Evolutionary conservation across 2,329 filamentous ascomycete genomes (phyloP).

Genomic region (Beauveria sp.): DNA sequence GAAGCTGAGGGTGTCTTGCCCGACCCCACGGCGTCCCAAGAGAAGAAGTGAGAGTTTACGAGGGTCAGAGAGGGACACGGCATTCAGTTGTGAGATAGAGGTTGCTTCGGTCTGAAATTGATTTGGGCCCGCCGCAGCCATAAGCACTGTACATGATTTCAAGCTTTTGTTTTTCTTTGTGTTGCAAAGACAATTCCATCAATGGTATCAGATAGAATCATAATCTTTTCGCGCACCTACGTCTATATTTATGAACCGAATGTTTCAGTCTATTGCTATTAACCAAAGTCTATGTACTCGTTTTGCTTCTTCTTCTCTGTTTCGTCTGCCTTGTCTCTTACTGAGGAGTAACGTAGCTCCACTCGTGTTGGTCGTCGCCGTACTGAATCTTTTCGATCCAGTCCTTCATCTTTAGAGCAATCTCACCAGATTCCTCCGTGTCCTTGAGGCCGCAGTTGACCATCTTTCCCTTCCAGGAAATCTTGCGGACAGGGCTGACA

Average conservation of each 20-base stretch:
- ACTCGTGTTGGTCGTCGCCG: conserved; percentile 83
- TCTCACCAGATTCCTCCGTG: conserved; percentile 76
- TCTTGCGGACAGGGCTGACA: conserved; percentile 80
- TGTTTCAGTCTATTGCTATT: conserved; percentile 1
- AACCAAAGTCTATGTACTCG: conserved; percentile 6
- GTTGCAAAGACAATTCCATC: conserved; percentile 20
- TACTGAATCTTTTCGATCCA: conserved; percentile 98
- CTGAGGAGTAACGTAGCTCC: conserved; percentile 58
- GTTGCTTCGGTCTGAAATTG: conserved; percentile 2
- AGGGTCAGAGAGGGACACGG: neutral
- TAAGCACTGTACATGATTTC: conserved; percentile 24
- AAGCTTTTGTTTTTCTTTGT: conserved; percentile 19
- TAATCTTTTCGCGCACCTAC: conserved; percentile 5
- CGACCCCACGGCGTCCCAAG: conserved; percentile 54
- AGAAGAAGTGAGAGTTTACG: conserved; percentile 42
- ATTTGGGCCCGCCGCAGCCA: conserved; percentile 10
- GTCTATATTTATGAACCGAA: neutral
- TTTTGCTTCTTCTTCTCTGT: neutral
- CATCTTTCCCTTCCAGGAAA: conserved; percentile 76
- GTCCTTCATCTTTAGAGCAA: conserved; percentile 81
- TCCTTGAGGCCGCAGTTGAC: conserved; percentile 78
- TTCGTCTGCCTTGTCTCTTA: conserved; percentile 11
- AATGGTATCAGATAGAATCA: conserved; percentile 21
- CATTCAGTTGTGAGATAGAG: conserved; percentile 11
- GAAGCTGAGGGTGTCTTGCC: conserved; percentile 91